Conservation (phyloP, 495 filamentous ascomycete species). For the Penicillium lagena region DNA sequence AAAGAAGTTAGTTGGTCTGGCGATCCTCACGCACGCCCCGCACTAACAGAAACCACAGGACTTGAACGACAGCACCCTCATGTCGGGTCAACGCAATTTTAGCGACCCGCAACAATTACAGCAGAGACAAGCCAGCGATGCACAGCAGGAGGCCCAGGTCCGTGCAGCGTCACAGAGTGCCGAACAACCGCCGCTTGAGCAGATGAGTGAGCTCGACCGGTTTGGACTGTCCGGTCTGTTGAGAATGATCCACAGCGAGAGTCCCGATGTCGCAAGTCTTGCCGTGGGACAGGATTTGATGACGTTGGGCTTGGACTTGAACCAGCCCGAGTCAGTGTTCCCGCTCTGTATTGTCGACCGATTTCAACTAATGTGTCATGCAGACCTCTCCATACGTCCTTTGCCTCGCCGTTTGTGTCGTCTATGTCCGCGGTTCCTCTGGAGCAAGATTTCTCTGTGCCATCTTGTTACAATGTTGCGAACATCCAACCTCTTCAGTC, state of each 20-base stretch:
- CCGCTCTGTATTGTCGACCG: constrained; percentile 3
- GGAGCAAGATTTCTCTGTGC: constrained; percentile 71
- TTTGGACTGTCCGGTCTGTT: constrained; percentile 77
- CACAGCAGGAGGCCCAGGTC: constrained; percentile 19
- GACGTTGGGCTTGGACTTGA: constrained; percentile 71
- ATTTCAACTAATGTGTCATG: constrained; percentile 13
- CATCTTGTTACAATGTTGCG: constrained; percentile 78
- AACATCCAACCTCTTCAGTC: constrained; percentile 77
- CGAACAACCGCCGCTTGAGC: constrained; percentile 54
- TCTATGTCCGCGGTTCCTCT: constrained; percentile 58
- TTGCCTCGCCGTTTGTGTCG: constrained; percentile 66
- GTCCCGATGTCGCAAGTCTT: constrained; percentile 67
- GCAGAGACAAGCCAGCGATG: constrained; percentile 31
- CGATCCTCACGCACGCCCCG: constrained; percentile 9
- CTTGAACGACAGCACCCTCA: constrained; percentile 25
- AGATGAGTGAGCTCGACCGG: constrained; percentile 74
- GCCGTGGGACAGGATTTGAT: constrained; percentile 75
- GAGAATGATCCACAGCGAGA: constrained; percentile 70
- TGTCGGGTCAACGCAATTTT: constrained; percentile 29
- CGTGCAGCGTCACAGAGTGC: constrained; percentile 29
- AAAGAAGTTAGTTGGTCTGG: constrained; percentile 31
- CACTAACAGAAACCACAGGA: constrained; percentile 22
- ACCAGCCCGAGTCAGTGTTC: constrained; percentile 63
- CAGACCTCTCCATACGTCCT: constrained; percentile 58
- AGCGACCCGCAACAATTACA: constrained; percentile 29